Conservation (phyloP, 257 asterid species). For the Solanum lycopersicoides region DNA sequence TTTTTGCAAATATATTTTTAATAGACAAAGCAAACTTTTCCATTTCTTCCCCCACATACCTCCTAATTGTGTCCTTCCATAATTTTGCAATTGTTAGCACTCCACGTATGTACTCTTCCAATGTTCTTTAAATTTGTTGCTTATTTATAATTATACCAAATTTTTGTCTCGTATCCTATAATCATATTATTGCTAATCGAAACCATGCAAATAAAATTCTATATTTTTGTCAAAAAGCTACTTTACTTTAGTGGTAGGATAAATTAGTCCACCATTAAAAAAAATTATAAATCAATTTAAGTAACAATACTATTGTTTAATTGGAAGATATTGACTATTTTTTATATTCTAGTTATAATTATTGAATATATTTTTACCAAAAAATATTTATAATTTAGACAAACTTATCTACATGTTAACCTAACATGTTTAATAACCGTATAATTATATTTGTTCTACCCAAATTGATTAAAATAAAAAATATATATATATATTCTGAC, state of each 20-base stretch:
- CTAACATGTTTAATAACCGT: background rate
- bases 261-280: background rate
- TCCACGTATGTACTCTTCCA: background rate
- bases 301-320: background rate
- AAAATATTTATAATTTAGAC: background rate
- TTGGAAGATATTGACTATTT: background rate
- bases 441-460: no score
- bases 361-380: background rate
- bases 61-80: background rate
- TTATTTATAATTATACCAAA: no score
- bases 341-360: background rate
- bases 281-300: background rate
- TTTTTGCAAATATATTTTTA: no score
- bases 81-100: background rate
- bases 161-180: no score
- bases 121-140: background rate
- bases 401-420: no score
- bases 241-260: background rate
- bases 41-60: background rate
- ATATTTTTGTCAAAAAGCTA: background rate
- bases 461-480: no score
- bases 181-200: background rate
- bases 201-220: background rate
- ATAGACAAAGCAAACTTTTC: background rate
- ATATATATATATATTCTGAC: no score